Base-by-base conservation (phyloP, 768 basidiomycete genomes). In the Paxillus ammoniavirescens region DNA sequence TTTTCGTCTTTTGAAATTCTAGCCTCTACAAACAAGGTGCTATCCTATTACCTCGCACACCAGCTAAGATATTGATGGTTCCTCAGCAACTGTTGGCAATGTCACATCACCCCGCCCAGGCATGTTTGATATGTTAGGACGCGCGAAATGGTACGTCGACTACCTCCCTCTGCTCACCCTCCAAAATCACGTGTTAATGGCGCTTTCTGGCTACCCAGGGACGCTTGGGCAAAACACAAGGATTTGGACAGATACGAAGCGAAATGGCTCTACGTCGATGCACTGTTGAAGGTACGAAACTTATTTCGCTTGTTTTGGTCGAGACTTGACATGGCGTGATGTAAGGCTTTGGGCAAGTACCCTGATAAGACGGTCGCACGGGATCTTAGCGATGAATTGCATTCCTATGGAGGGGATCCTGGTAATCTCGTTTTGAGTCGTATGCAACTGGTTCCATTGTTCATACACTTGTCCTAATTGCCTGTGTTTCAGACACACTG, bases 1-100 rank as follows among this genome's bases (percentile, higher is more conserved):
- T 13, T 49, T 47, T 37, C 21, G 18, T 40, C 45, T 48, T 15
- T 45, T 37, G 43, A n/a, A 17, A n/a, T 41, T 26, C 15, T 53
- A 94, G 92, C 70, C 77, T 94, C 62, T 96, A 91, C 72, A 96
- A 96, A 70, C 94, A 97, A 84, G 93, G 93, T 93, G 51, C 55
- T 61, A 36, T 42, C 44, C 28, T 10, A 26, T 26, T 26, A 18
- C 13, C 33, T 41, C 21, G 2, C 23, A 30, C 14, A 31, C 30
- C 21, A 43, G 33, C 9, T 28, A 2, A 2, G 18, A 10, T 38
- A 41, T 47, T 49, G 21, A 44, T 55, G 60, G 37, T 58, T 38
- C 13, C 46, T 36, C 66, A 94, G 94, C 93, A 4, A 98, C 94
- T 14, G 85, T 88, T 50, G 94, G 94, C 26, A 93, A 98, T 72